Conservation (phyloP, 257 asterid genomes). For the Linaria vulgaris region DNA sequence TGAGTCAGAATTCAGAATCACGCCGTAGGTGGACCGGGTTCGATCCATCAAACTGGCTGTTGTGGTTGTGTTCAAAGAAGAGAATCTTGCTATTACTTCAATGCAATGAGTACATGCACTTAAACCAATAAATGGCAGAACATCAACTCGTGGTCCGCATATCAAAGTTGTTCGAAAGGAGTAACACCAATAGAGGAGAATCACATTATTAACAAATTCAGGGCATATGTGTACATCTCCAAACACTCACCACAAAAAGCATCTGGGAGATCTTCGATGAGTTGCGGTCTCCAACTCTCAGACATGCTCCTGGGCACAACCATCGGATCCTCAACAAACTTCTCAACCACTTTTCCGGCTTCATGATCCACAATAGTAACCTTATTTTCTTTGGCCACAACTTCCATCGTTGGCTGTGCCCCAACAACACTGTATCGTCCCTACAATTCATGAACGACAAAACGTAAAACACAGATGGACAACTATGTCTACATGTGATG, state of each 20-base stretch:
- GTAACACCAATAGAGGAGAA: no score
- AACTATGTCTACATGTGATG: background rate
- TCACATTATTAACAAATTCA: background rate
- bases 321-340: constrained; percentile 71
- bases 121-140: no score
- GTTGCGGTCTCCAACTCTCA: constrained; percentile 71
- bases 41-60: background rate
- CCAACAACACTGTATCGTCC: constrained; percentile 93
- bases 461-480: background rate
- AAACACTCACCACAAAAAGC: constrained; percentile 70
- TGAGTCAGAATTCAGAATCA: background rate
- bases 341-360: constrained; percentile 42
- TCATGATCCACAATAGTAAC: constrained; percentile 71
- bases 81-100: no score
- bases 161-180: no score
- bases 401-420: constrained; percentile 78
- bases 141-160: no score
- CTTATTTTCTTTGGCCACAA: constrained; percentile 69
- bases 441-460: constrained; percentile 32
- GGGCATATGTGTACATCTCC: background rate
- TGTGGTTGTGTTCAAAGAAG: no score
- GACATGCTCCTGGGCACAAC: constrained; percentile 62
- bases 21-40: background rate
- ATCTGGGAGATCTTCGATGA: constrained; percentile 68
- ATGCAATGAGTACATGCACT: no score